These are phyloP conservation scores for Cydonia oblonga DNA, from an alignment of 331 rosid genomes.

Conservation along the genomic window DNA sequence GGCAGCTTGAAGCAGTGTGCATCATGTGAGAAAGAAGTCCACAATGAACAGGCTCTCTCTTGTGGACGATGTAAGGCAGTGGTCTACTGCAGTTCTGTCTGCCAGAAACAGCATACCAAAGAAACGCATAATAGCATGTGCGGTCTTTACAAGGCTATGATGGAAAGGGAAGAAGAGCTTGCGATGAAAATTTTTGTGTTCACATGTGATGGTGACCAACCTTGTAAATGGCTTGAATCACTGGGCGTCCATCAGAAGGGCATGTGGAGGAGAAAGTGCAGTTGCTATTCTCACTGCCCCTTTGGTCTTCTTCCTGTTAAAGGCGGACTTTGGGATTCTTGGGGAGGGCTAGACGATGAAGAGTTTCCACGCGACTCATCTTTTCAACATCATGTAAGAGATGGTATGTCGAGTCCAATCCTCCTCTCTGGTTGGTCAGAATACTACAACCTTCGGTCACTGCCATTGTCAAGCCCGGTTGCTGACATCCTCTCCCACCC, in stretches of 20 bases:
- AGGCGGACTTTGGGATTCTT: slow-evolving; percentile 42
- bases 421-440: slow-evolving; percentile 59
- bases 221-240: slow-evolving; percentile 59
- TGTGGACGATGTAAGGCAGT: slow-evolving; percentile 48
- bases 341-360: slow-evolving; percentile 48
- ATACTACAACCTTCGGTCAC: slow-evolving; percentile 50
- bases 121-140: slow-evolving; percentile 41
- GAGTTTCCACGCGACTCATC: slow-evolving; percentile 45
- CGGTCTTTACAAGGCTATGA: slow-evolving; percentile 50
- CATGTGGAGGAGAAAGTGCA: slow-evolving; percentile 57
- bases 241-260: slow-evolving; percentile 48
- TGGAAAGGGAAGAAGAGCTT: slow-evolving; percentile 65
- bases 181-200: slow-evolving; percentile 43
- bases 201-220: slow-evolving; percentile 46
- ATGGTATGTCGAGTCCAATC: slow-evolving; percentile 20
- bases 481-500: slow-evolving; percentile 52
- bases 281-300: slow-evolving; percentile 45
- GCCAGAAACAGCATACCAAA: slow-evolving; percentile 53
- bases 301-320: slow-evolving; percentile 52
- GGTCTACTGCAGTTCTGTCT: slow-evolving; percentile 39
- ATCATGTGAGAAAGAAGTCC: slow-evolving; percentile 43
- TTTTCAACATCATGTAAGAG: slow-evolving; percentile 32
- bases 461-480: slow-evolving; percentile 43
- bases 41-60: slow-evolving; percentile 38
- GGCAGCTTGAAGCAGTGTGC: slow-evolving; percentile 42